phyloP scores from a whole-genome alignment of 1,139 yeast species.

The Candida tropicalis region DNA sequence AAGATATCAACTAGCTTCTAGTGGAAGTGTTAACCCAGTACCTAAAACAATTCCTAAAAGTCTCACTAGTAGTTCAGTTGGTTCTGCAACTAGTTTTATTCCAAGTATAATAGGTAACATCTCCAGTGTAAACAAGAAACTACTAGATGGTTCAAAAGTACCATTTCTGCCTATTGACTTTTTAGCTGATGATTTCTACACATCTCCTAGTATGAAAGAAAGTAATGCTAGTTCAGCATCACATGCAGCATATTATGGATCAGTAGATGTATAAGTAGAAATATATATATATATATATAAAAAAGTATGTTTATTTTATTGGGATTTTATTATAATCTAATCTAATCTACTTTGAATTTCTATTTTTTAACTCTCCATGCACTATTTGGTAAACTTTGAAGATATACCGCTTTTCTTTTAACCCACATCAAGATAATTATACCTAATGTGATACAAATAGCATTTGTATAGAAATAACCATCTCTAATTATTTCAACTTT shows the following conservation, averaged over 20 bases:
- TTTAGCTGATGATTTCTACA: constrained; percentile 33
- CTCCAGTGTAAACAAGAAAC: constrained; percentile 40
- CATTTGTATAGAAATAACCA: constrained; percentile 82
- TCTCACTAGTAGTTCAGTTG: constrained; percentile 8
- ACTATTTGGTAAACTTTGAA: constrained; percentile 64
- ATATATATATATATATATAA: neutral
- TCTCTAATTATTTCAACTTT: constrained; percentile 58
- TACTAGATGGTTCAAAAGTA: constrained; percentile 36
- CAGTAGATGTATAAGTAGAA: constrained; percentile 4
- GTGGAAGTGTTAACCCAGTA: neutral
- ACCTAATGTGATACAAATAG: constrained; percentile 72
- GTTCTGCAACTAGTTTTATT: constrained; percentile 35
- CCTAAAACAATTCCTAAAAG: constrained; percentile 7
- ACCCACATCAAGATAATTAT: constrained; percentile 71
- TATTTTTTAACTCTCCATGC: constrained; percentile 63
- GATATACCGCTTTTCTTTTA: constrained; percentile 53
- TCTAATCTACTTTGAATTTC: neutral
- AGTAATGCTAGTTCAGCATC: constrained; percentile 3
- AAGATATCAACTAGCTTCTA: neutral
- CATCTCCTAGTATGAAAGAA: constrained; percentile 14
- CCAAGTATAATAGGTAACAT: constrained; percentile 47
- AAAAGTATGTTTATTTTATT: constrained; percentile 2
- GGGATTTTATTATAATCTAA: neutral
- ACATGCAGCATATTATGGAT: constrained; percentile 7
- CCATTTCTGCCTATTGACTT: constrained; percentile 51